Evolutionary conservation across 441 rosid genomes (phyloP), one percentile per base, ranked within the genome.

Genomic region (Corymbia citriodora): DNA sequence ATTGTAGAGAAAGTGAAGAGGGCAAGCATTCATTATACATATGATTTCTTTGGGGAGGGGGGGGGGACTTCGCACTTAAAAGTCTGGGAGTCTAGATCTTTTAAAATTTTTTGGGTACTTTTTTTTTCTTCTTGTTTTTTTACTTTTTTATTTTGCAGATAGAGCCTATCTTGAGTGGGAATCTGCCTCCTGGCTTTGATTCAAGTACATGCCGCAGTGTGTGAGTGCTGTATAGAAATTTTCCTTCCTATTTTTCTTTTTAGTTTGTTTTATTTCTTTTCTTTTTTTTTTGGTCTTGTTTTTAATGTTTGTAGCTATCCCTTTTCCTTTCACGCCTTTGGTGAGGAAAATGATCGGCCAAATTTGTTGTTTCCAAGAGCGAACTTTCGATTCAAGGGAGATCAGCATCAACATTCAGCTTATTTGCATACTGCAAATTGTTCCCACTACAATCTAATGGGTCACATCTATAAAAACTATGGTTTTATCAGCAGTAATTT

Each of bases 91-190:
- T 23, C 49, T 55, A 55, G 61, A 87, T 36, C 68, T 54, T 87
- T 86, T 87, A 55, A 16, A 54, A 53, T 10, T 87, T 87, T 55
- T 57, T 87, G 68, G 88, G 88, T 87, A 87, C 88, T 54, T 33
- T 55, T 87, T 81, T 87, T 53, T 57, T 52, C 88, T 87, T 87
- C 88, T 87, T 87, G 61, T 87, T 61, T 87, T 61, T 87, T 87
- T 87, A 55, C 50, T 3, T 87, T 87, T 87, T 87, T 49, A 87
- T 87, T 87, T 87, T 87, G 88, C 88, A 87, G 88, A 87, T 87
- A 87, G 88, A 87, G 88, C 88, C 88, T 87, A 87, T 87, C 88
- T 87, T 87, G 88, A 87, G 88, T 87, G 88, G 88, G 68, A 87
- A 87, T 87, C 68, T 87, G 70, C 88, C 88, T 31, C 88, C 88